Evolutionary conservation across 148 eudicot genomes (phyloP).

Genomic region (Chenopodium suecicum): DNA sequence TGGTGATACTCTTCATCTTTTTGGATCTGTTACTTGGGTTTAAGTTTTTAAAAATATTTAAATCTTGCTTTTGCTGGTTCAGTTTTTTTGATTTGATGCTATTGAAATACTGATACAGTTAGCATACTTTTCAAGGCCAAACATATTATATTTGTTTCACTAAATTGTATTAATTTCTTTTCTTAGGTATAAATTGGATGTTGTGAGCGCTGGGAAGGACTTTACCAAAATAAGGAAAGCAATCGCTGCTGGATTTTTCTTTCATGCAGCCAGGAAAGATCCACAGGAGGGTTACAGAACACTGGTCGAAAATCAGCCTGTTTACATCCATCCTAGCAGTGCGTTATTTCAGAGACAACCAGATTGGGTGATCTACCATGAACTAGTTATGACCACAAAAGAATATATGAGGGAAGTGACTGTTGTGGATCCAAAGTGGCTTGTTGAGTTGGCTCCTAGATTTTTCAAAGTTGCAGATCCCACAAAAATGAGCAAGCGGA

Average conservation of each 20-base stretch:
- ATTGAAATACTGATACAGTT: background rate
- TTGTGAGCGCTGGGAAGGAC: slow-evolving; percentile 82
- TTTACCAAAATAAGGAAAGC: slow-evolving; percentile 72
- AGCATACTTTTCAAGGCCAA: background rate
- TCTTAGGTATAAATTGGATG: slow-evolving; percentile 83
- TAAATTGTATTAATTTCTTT: slow-evolving; percentile 2
- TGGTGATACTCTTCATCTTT: background rate
- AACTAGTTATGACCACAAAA: slow-evolving; percentile 94
- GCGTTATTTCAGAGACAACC: slow-evolving; percentile 94
- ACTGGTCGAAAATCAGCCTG: slow-evolving; percentile 87
- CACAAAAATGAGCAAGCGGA: slow-evolving; percentile 89
- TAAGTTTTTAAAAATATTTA: background rate
- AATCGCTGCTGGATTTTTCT: slow-evolving; percentile 81
- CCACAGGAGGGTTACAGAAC: slow-evolving; percentile 95
- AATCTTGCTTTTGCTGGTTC: background rate
- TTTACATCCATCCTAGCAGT: slow-evolving; percentile 92
- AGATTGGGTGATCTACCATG: slow-evolving; percentile 96
- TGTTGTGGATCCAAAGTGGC: slow-evolving; percentile 84
- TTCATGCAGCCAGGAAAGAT: slow-evolving; percentile 89
- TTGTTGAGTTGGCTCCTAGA: slow-evolving; percentile 85
- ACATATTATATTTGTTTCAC: slow-evolving; percentile 8
- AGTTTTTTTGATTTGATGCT: background rate
- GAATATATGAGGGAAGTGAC: slow-evolving; percentile 98
- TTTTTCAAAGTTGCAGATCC: slow-evolving; percentile 92
- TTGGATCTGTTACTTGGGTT: background rate